Percentiles rank a stretch among this genome's conserved stretches.
Conservation (phyloP, 352 stramenopile genomes). For the Globisporangium paroecandrum region DNA sequence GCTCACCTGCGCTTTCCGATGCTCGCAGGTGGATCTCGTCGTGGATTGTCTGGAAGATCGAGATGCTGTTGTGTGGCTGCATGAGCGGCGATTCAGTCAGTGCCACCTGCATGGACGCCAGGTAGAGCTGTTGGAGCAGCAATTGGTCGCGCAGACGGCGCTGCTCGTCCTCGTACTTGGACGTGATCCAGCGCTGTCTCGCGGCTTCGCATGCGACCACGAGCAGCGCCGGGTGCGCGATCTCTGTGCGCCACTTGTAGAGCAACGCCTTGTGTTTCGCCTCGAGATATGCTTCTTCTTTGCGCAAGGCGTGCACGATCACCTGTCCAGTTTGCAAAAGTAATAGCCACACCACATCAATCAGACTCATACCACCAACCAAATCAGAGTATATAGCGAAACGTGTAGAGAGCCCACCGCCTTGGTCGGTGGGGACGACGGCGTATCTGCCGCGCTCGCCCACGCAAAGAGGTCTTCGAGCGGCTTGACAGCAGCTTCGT, state of each 20-base stretch:
- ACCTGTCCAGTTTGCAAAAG: neutral
- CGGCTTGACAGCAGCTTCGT: too few species aligned
- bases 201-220: conserved; percentile 36
- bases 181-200: conserved; percentile 46
- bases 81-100: conserved; percentile 43
- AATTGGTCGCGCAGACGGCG: conserved; percentile 42
- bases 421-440: conserved; percentile 3
- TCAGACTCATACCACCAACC: neutral
- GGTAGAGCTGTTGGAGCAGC: conserved; percentile 54
- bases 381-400: neutral
- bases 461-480: neutral
- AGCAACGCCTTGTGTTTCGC: neutral
- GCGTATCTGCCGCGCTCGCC: neutral
- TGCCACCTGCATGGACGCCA: conserved; percentile 46
- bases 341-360: neutral
- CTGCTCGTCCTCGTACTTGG: conserved; percentile 44
- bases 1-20: conserved; percentile 7
- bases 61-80: conserved; percentile 29
- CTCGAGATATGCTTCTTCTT: neutral
- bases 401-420: neutral
- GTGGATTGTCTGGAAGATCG: conserved; percentile 53
- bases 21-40: conserved; percentile 10
- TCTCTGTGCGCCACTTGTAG: conserved; percentile 33
- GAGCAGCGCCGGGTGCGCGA: conserved; percentile 32
- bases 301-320: conserved; percentile 5